Evolutionary conservation across 768 basidiomycete species (phyloP).

Genomic region (Lactifluus piperatus): DNA sequence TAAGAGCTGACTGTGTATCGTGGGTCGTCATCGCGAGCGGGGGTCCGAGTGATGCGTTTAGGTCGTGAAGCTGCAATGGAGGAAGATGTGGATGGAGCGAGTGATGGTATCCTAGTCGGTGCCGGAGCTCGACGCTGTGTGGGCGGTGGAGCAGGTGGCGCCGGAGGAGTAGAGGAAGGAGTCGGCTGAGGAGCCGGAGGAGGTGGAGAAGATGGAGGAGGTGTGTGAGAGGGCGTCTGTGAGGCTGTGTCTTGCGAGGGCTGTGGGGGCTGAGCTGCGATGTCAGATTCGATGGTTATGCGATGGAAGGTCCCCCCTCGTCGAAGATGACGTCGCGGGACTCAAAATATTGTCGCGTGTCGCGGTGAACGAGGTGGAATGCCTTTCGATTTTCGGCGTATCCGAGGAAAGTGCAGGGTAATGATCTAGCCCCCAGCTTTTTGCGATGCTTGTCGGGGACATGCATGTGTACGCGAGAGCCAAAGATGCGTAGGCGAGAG

Average conservation of each 20-base stretch:
- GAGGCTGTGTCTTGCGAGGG: too few species aligned
- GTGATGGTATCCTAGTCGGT: too few species aligned
- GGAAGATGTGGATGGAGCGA: too few species aligned
- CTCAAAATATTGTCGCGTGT: not conserved
- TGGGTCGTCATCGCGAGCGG: not conserved
- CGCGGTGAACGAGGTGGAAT: slow-evolving; percentile 9
- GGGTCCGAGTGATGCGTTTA: not conserved
- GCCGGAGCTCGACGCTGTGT: too few species aligned
- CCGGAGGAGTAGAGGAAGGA: too few species aligned
- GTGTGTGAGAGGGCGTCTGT: too few species aligned
- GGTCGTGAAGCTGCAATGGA: not conserved
- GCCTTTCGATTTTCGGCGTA: slow-evolving; percentile 9
- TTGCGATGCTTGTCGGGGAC: not conserved
- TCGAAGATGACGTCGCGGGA: slow-evolving; percentile 16
- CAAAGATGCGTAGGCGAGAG: too few species aligned
- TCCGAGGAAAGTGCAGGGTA: slow-evolving; percentile 17
- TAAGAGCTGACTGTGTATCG: not conserved
- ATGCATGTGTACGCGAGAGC: too few species aligned
- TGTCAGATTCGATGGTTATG: not conserved
- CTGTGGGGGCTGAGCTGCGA: too few species aligned
- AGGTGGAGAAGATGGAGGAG: too few species aligned
- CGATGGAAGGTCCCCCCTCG: not conserved
- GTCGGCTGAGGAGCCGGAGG: too few species aligned
- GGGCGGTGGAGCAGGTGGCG: too few species aligned
- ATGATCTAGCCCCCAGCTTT: slow-evolving; percentile 14